Conservation (phyloP, 169 alveolate genomes). For the Plasmodium vivax region DNA sequence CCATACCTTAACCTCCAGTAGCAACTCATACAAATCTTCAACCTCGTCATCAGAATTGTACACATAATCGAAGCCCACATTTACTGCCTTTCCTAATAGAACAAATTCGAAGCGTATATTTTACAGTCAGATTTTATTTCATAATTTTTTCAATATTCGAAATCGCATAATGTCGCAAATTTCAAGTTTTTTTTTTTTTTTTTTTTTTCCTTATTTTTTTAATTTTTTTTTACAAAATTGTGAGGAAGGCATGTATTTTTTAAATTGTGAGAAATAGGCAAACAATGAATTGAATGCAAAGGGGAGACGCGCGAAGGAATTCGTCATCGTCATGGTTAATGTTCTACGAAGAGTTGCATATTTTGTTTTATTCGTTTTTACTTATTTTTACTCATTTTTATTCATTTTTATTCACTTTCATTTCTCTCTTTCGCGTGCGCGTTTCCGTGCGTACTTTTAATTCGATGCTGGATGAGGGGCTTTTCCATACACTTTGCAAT, state of each 20-base stretch:
- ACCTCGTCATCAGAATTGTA: constrained; percentile 93
- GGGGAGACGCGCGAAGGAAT: not conserved
- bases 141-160: not conserved
- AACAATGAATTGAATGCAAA: not conserved
- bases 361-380: not conserved
- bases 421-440: not conserved
- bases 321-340: not conserved
- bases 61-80: constrained; percentile 87
- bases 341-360: not conserved
- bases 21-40: constrained; percentile 92
- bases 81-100: constrained; percentile 83
- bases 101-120: constrained; percentile 35
- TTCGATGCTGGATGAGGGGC: constrained; percentile 89
- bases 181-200: not conserved
- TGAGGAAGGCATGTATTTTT: not conserved
- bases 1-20: constrained; percentile 78
- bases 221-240: not conserved
- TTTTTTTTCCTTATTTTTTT: not conserved
- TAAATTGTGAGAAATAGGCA: not conserved
- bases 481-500: constrained; percentile 94
- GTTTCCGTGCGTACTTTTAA: constrained; percentile 78
- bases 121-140: not conserved
- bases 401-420: not conserved
- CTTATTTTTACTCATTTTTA: no score
- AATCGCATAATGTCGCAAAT: not conserved